Evolutionary conservation across 139 green algal species (phyloP), one percentile per base, ranked within the genome.

Genomic region (Volvox reticuliferus): DNA sequence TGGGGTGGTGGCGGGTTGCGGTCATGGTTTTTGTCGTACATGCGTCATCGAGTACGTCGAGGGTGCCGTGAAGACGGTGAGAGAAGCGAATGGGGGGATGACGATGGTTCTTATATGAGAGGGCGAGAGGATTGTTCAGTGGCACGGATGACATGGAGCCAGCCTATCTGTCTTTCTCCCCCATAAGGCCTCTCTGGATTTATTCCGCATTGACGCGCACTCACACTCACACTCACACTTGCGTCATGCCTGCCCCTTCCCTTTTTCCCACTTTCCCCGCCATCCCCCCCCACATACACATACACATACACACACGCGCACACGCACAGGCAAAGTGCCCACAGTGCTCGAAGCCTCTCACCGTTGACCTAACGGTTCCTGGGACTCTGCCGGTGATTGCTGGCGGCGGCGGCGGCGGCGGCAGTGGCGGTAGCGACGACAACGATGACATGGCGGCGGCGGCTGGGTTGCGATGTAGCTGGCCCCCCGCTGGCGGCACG

Each of bases 1-100:
- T 79, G 71, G 86, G 2, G 92, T 97, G 86, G 83, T 92, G 33
- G 87, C 92, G 36, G 88, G 24, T 3, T 99, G 97, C 91, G 93
- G 94, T 22, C 97, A 99, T 88, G n/a, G 83, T 44, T 99, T 99
- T 93, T 99, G 97, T 94, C 92, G 96, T 3, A 63, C 82, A 36
- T 99, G 97, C 93, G 93, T 97, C 1, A 87, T 90, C 28, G 97
- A 98, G 83, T 98, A 96, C 86, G 82, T 97, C 17, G 95, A 96
- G 24, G 82, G 65, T 26, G 92, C 94, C 12, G 85, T 89, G 26
- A 75, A 68, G 3, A 21, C 69, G 85, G 69, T 82, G 69, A 82
- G 76, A 36, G 78, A 36, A 28, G 65, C 65, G 62, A 19, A 19
- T 19, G 62, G 62, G 62, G 17, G 62, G 62, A 69, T 69, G 62